A percentile compares a stretch with the other conserved stretches of the same genome.
phyloP scores from a whole-genome alignment of 140 eudicot species.

The Oenanthe javanica region DNA sequence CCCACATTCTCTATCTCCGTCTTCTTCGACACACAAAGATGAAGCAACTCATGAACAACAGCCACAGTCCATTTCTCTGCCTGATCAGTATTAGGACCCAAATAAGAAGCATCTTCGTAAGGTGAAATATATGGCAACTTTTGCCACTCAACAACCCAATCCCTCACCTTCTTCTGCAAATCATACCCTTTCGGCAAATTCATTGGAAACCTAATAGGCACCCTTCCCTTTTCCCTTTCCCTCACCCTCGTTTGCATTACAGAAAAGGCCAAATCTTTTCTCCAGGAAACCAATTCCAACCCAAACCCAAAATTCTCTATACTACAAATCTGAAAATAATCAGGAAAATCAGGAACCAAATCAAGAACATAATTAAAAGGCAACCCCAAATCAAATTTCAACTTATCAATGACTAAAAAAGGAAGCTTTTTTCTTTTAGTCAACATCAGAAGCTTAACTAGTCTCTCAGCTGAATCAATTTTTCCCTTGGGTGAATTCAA shows the following conservation, averaged over 20 bases:
- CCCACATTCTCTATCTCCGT: constrained; percentile 54
- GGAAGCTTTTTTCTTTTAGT: constrained; percentile 51
- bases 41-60: constrained; percentile 67
- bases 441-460: constrained; percentile 66
- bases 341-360: constrained; percentile 62
- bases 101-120: constrained; percentile 77
- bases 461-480: constrained; percentile 43
- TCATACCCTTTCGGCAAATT: constrained; percentile 75
- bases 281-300: constrained; percentile 68
- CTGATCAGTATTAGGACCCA: constrained; percentile 68
- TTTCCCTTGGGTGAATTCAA: constrained; percentile 25
- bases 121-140: constrained; percentile 83
- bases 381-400: constrained; percentile 66
- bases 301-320: constrained; percentile 47
- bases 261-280: constrained; percentile 46
- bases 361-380: constrained; percentile 53
- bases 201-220: constrained; percentile 39
- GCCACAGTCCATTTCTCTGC: constrained; percentile 86
- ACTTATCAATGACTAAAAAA: constrained; percentile 39
- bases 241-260: constrained; percentile 35
- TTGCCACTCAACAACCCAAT: constrained; percentile 78
- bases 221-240: constrained; percentile 17
- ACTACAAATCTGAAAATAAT: constrained; percentile 55
- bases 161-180: constrained; percentile 63
- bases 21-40: constrained; percentile 66